phyloP scores from a whole-genome alignment of 108 stramenopile genomes.

The Fragilaria crotonensis region DNA sequence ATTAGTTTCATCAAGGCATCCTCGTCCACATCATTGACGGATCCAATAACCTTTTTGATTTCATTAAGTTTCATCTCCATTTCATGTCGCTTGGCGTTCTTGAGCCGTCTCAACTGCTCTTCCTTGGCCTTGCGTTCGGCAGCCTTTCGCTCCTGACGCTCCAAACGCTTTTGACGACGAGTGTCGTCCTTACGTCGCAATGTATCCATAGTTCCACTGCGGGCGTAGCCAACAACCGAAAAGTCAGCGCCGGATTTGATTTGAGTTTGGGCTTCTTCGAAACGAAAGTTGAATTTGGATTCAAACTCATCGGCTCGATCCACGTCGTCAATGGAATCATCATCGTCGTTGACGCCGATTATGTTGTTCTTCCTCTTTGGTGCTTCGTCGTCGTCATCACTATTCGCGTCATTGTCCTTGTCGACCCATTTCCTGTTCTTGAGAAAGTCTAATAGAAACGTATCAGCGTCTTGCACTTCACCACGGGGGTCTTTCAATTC shows the following conservation, averaged over 20 bases:
- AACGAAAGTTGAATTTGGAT: conserved; percentile 98
- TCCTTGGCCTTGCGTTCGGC: conserved; percentile 92
- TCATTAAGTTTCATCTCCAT: conserved; percentile 70
- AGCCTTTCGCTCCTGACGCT: conserved; percentile 86
- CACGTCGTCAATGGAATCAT: conserved; percentile 78
- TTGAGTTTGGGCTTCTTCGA: conserved; percentile 80
- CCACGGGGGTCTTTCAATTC: conserved; percentile 70
- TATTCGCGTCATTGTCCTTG: conserved; percentile 9
- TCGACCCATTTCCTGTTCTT: conserved; percentile 80
- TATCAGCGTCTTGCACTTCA: conserved; percentile 87
- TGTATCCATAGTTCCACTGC: conserved; percentile 55
- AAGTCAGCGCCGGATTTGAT: conserved; percentile 47
- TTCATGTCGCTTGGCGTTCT: conserved; percentile 93
- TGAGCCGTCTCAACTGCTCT: conserved; percentile 88
- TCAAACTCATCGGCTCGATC: conserved; percentile 96
- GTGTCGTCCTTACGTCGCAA: conserved; percentile 89
- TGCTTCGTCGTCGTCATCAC: conserved; percentile 12
- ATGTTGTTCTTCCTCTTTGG: not conserved
- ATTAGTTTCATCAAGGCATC: conserved; percentile 74
- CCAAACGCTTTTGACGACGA: conserved; percentile 82
- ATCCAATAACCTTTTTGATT: conserved; percentile 73
- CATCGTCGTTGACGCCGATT: conserved; percentile 59
- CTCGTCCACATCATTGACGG: conserved; percentile 54
- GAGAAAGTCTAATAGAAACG: conserved; percentile 76
- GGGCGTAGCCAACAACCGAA: conserved; percentile 74